Percentiles rank a stretch among this genome's conserved stretches.
Evolutionary conservation across 2,329 filamentous ascomycete species (phyloP).

Genomic region (Didymella exigua): DNA sequence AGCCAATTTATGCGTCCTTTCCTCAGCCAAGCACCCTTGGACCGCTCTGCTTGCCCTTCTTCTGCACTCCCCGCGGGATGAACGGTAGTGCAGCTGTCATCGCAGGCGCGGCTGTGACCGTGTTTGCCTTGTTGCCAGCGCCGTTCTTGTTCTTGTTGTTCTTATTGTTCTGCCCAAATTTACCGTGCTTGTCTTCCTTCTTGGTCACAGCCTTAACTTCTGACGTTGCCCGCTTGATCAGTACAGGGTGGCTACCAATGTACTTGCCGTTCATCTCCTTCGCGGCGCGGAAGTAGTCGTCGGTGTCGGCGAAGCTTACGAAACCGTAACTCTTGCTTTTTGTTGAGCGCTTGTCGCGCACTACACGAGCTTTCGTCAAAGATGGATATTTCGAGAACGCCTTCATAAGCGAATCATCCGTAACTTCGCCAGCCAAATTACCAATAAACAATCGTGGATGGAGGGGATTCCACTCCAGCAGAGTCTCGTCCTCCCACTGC

Average conservation of each 20-base stretch:
- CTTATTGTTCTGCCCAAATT: constrained; percentile 45
- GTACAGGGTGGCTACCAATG: constrained; percentile 93
- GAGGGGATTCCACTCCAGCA: constrained; percentile 94
- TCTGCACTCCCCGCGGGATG: constrained; percentile 38
- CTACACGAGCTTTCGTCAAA: constrained; percentile 88
- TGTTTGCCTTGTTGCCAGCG: constrained; percentile 21
- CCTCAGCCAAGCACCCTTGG: constrained; percentile 39
- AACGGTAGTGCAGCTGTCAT: constrained; percentile 28
- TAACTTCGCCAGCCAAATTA: constrained; percentile 95
- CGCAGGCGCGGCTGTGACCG: constrained; percentile 17
- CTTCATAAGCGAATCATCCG: constrained; percentile 92
- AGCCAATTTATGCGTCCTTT: neutral
- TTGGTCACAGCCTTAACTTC: constrained; percentile 82
- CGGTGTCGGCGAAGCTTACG: constrained; percentile 91
- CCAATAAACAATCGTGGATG: constrained; percentile 96
- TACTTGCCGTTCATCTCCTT: constrained; percentile 99
- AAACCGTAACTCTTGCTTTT: constrained; percentile 98
- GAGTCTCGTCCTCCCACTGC: constrained; percentile 84
- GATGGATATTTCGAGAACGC: constrained; percentile 88
- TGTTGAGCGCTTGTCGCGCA: constrained; percentile 92
- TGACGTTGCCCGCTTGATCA: constrained; percentile 85
- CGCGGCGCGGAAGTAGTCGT: constrained; percentile 94
- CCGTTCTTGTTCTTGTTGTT: constrained; percentile 58
- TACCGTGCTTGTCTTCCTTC: constrained; percentile 48
- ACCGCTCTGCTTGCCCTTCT: constrained; percentile 39